A percentile compares a stretch with the other conserved stretches of the same genome.
phyloP scores from a whole-genome alignment of 2,329 filamentous ascomycete species.

The Didymosphaeria variabile region DNA sequence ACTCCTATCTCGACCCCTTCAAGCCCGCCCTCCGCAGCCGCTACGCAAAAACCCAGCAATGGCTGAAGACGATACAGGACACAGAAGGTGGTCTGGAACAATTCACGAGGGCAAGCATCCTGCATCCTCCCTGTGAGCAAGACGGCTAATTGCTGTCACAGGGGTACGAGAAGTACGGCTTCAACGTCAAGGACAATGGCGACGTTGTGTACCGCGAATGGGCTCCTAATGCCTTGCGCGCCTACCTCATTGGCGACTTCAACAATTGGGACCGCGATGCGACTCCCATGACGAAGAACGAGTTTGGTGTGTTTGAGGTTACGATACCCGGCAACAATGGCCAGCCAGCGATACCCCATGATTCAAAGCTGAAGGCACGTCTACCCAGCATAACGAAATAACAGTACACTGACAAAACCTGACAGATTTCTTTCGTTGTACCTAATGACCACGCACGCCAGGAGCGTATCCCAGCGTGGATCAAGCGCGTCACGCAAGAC shows the following conservation, averaged over 20 bases:
- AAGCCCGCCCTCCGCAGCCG: constrained; percentile 77
- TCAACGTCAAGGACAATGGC: constrained; percentile 82
- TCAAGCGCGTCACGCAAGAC: constrained; percentile 96
- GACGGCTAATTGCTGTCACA: constrained; percentile 51
- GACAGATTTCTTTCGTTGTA: constrained; percentile 81
- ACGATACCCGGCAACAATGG: constrained; percentile 77
- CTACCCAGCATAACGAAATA: not conserved
- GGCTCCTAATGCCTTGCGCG: constrained; percentile 88
- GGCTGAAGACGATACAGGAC: constrained; percentile 84
- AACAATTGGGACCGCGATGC: constrained; percentile 88
- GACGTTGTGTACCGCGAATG: constrained; percentile 94
- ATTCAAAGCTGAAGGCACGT: constrained; percentile 92
- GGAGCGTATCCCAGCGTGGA: constrained; percentile 94
- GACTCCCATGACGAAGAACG: constrained; percentile 86
- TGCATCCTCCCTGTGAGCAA: not conserved
- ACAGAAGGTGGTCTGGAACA: constrained; percentile 89
- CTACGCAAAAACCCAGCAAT: constrained; percentile 81
- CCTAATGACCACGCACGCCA: constrained; percentile 78
- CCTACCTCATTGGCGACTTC: constrained; percentile 92
- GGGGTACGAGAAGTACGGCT: constrained; percentile 87
- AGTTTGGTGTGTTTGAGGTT: constrained; percentile 88
- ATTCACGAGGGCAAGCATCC: constrained; percentile 76
- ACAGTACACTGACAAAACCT: constrained; percentile 17
- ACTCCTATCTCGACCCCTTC: constrained; percentile 91
- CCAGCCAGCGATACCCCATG: constrained; percentile 82